A percentile compares a stretch with the other conserved stretches of the same genome.
These are phyloP conservation scores for Termitomyces sp. DNA, from an alignment of 768 basidiomycete species.

Conservation along the genomic window DNA sequence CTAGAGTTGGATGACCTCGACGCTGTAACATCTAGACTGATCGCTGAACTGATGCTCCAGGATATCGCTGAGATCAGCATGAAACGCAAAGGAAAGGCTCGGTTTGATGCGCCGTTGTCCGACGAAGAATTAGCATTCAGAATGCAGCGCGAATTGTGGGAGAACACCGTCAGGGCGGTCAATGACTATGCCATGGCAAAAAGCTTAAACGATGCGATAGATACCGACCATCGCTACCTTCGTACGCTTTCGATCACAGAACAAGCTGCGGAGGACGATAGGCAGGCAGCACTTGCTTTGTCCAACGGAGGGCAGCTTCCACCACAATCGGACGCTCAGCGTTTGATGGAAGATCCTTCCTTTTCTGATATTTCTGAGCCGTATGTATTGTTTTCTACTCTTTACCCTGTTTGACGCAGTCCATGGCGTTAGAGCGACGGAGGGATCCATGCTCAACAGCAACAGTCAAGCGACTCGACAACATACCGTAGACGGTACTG, in stretches of 20 bases:
- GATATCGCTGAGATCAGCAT: conserved; percentile 13
- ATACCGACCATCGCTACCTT: conserved; percentile 13
- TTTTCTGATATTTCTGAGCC: conserved; percentile 8
- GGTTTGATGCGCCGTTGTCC: conserved; percentile 15
- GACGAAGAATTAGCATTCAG: conserved; percentile 20
- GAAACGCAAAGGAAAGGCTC: conserved; percentile 20
- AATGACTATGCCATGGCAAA: conserved; percentile 15
- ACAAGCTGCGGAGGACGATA: conserved; percentile 19
- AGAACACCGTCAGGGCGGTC: conserved; percentile 5
- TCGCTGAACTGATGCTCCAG: conserved; percentile 6
- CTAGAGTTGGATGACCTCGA: conserved; percentile 6
- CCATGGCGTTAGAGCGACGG: neutral
- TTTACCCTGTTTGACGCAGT: neutral
- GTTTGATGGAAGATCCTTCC: conserved; percentile 12
- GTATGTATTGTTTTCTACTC: conserved; percentile 1
- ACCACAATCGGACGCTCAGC: conserved; percentile 16
- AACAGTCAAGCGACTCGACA: neutral
- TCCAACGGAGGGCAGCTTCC: conserved; percentile 10
- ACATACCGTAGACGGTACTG: neutral
- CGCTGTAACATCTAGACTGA: conserved; percentile 12
- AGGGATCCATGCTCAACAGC: neutral
- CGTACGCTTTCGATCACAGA: conserved; percentile 12
- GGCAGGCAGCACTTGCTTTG: conserved; percentile 15
- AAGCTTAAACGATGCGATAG: conserved; percentile 17
- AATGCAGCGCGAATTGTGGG: conserved; percentile 12